These are phyloP conservation scores for Torrubiella hemipterigena DNA, from an alignment of 2,329 filamentous ascomycete species.

Conservation along the genomic window DNA sequence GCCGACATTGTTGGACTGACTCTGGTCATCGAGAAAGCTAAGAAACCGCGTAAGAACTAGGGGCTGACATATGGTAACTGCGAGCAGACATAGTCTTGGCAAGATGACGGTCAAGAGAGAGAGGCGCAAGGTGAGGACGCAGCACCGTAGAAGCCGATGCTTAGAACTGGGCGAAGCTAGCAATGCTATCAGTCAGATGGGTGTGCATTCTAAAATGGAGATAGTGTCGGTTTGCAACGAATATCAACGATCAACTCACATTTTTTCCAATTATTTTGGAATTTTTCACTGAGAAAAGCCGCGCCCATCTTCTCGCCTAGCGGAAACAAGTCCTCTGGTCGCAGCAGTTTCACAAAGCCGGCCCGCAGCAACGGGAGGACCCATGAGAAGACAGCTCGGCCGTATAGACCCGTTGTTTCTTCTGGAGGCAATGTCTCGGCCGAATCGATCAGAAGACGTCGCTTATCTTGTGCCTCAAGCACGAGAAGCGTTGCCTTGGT, in stretches of 20 bases:
- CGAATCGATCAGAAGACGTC: slow-evolving; percentile 15
- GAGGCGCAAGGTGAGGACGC: slow-evolving; percentile 15
- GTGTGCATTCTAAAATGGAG: slow-evolving; percentile 1
- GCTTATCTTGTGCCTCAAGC: slow-evolving; percentile 27
- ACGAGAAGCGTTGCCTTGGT: slow-evolving; percentile 22
- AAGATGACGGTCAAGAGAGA: slow-evolving; percentile 17
- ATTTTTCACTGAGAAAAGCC: slow-evolving; percentile 15
- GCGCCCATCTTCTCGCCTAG: slow-evolving; percentile 21
- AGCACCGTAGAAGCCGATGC: slow-evolving; percentile 15
- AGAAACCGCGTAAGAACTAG: slow-evolving; percentile 22
- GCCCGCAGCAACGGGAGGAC: slow-evolving; percentile 21
- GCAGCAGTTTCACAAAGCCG: slow-evolving; percentile 22
- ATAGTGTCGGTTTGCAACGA: not conserved
- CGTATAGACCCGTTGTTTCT: slow-evolving; percentile 24
- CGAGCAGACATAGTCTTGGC: slow-evolving; percentile 19
- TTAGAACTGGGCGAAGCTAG: too few relatives aligned
- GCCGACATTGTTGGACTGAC: slow-evolving; percentile 13
- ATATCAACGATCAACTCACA: slow-evolving; percentile 8
- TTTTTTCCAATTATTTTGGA: slow-evolving; percentile 18
- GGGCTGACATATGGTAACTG: slow-evolving; percentile 24
- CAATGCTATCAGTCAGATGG: too few relatives aligned
- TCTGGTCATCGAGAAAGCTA: slow-evolving; percentile 14
- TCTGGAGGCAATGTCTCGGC: slow-evolving; percentile 21
- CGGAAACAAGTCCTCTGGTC: slow-evolving; percentile 19
- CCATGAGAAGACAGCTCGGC: slow-evolving; percentile 25